Evolutionary conservation across 768 basidiomycete species (phyloP), one percentile per base, ranked within the genome.

Genomic region (Macrocybe gigantea): DNA sequence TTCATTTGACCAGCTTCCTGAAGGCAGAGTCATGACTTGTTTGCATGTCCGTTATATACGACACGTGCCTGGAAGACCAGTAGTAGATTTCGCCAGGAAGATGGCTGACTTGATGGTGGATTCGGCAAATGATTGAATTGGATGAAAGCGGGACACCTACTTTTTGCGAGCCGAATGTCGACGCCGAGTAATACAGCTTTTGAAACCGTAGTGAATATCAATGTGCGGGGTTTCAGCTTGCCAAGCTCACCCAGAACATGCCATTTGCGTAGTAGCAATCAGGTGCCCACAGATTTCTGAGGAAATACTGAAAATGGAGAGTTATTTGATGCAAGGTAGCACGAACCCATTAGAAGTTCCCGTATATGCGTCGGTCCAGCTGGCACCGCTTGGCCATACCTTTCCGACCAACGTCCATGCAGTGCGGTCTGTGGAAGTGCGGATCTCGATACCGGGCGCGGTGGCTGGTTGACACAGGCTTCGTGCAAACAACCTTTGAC

Each of bases 111-210:
- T 22, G 22, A 22, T 22, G 44, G 15, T 10, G 22, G 32, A 13
- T 29, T 34, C n/a, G 5, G 22, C 31, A 33, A 34, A 33, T n/a
- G 41, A n/a, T 7, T 38, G 8, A 36, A 9, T 14, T 34, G 49
- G 22, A 22, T 22, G 22, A 22, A 22, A 4, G 22, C 22, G 4
- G 5, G n/a, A n/a, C 22, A 39, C 54, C 36, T 54, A 71, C 72
- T 7, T 74, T 74, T 56, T 76, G 72, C 0, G 74, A 76, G 12
- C 78, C 78, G 54, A 79, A 79, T 42, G 67, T 72, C 1, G 77
- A 78, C 1, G 78, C 78, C 1, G 77, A 60, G 54, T 79, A 80
- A 60, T 77, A 79, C 5, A 79, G 61, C 78, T 78, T 41, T 31
- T 6, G n/a, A 52, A 15, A 39, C 12, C 30, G 34, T 29, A 15